A percentile compares a stretch with the other conserved stretches of the same genome.
Conservation (phyloP, 345 rosid genomes). For the Psidium guajava region DNA sequence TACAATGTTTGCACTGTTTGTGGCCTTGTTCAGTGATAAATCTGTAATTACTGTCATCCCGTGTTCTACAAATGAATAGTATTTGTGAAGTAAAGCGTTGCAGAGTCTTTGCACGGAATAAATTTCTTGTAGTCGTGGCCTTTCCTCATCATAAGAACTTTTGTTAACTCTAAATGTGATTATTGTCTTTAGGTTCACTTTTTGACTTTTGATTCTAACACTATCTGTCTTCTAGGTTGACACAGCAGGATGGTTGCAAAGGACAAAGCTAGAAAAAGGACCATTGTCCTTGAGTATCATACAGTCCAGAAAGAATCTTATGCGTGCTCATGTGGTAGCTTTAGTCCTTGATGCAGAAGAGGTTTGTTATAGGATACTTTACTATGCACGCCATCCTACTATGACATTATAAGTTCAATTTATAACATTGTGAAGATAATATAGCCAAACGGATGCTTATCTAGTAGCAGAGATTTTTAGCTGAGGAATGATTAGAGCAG, state of each 20-base stretch:
- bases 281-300: slow-evolving; percentile 80
- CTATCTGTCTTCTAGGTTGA: slow-evolving; percentile 48
- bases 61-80: neutral
- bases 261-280: slow-evolving; percentile 78
- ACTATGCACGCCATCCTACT: neutral
- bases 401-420: neutral
- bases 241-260: slow-evolving; percentile 97
- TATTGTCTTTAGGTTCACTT: neutral
- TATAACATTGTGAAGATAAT: neutral
- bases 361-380: slow-evolving; percentile 24
- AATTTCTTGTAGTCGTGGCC: neutral
- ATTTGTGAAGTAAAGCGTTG: neutral
- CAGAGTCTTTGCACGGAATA: neutral
- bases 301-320: slow-evolving; percentile 90
- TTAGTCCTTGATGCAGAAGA: slow-evolving; percentile 95
- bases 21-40: neutral
- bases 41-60: neutral
- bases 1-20: neutral
- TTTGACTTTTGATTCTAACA: neutral
- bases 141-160: neutral
- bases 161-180: neutral
- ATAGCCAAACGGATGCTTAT: neutral
- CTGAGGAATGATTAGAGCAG: neutral
- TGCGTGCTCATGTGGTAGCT: slow-evolving; percentile 93
- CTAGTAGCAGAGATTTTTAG: neutral